phyloP scores from a whole-genome alignment of 345 rosid species.

The Mangifera indica region DNA sequence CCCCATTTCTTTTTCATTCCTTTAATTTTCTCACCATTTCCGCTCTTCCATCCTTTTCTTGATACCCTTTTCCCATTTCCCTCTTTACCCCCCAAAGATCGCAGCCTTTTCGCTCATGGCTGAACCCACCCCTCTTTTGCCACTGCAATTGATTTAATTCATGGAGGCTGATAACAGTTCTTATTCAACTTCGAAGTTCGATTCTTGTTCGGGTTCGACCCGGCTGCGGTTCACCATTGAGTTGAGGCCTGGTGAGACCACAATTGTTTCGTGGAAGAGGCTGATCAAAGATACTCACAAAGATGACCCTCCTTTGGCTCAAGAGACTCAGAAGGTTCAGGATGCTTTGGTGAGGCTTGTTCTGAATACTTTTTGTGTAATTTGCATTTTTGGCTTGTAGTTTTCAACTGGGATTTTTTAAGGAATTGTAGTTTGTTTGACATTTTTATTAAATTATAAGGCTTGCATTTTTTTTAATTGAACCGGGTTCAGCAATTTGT shows the following conservation, averaged over 20 bases:
- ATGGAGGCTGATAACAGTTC: slow-evolving; percentile 29
- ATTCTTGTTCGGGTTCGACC: slow-evolving; percentile 1
- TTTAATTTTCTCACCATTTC: not conserved
- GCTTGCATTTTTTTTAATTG: not conserved
- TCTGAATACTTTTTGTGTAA: not conserved
- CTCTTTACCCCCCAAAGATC: not conserved
- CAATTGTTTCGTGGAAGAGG: slow-evolving; percentile 42
- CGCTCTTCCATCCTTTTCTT: not conserved
- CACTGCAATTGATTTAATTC: not conserved
- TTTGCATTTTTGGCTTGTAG: not conserved
- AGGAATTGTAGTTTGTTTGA: not conserved
- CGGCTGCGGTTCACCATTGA: slow-evolving; percentile 36
- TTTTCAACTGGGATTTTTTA: not conserved
- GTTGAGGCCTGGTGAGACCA: slow-evolving; percentile 41
- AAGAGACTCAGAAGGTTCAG: slow-evolving; percentile 15
- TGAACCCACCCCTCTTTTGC: not conserved
- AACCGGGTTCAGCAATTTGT: slow-evolving; percentile 6
- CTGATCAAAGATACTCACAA: slow-evolving; percentile 26
- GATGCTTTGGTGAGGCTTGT: slow-evolving; percentile 20
- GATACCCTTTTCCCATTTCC: not conserved
- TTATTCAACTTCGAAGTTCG: slow-evolving; percentile 3
- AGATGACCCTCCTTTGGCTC: slow-evolving; percentile 1
- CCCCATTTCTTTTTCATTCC: not conserved
- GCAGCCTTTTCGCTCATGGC: not conserved
- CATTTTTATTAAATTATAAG: not conserved